Evolutionary conservation across 2,329 filamentous ascomycete species (phyloP).

Genomic region (Beauveria caledonica): DNA sequence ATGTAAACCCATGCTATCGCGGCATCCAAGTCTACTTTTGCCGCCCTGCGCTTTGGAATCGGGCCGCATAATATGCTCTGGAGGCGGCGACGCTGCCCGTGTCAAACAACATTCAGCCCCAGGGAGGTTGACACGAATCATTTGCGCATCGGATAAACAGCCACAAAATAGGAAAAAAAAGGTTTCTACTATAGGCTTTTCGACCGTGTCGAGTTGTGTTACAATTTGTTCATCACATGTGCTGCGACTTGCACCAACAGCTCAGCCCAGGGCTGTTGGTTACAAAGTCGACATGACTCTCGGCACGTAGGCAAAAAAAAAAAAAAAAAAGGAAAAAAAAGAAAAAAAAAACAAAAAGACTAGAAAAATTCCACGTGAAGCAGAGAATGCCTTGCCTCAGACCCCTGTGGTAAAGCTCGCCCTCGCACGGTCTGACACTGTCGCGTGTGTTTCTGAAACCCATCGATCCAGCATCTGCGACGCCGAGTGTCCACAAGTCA

Average conservation of each 20-base stretch:
- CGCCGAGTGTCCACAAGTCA: neutral
- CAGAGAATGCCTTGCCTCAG: neutral
- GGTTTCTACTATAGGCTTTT: no score
- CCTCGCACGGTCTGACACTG: neutral
- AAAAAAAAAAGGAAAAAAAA: neutral
- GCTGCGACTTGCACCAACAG: no score
- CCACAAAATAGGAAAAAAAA: no score
- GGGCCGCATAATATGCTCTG: neutral
- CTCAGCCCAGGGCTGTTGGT: no score
- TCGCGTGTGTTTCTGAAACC: slow-evolving; percentile 1
- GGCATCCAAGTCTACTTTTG: neutral
- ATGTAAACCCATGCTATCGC: neutral
- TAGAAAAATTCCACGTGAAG: neutral
- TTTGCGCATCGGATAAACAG: neutral
- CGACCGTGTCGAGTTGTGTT: no score
- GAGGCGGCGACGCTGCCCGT: neutral
- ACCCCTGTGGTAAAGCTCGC: neutral
- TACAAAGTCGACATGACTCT: no score
- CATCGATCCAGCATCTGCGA: slow-evolving; percentile 5
- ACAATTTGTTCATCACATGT: no score
- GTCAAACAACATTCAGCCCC: neutral
- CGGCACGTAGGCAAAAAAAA: no score
- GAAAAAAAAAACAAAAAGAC: neutral
- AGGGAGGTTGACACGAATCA: neutral
- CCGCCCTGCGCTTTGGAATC: neutral